Conservation (phyloP, 176 grass and related monocot genomes). For the Zoysia pacifica region DNA sequence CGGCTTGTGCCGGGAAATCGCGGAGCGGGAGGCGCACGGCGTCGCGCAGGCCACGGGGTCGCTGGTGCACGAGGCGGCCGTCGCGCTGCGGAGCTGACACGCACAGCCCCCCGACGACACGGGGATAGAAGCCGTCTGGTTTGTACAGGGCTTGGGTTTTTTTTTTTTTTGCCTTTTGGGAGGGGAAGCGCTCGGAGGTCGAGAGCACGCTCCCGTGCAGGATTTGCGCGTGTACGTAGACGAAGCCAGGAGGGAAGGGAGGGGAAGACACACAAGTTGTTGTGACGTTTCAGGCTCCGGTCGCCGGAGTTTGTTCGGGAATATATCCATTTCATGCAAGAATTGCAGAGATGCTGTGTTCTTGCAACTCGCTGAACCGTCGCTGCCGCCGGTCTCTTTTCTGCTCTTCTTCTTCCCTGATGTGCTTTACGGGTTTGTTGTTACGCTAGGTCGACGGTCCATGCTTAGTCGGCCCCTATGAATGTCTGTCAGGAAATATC, state of each 20-base stretch:
- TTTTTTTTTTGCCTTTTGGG: neutral
- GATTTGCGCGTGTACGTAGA: neutral
- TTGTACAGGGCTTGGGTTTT: neutral
- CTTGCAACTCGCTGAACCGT: constrained; percentile 13
- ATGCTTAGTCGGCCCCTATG: constrained; percentile 14
- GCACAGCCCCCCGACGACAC: neutral
- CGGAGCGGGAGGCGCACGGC: constrained; percentile 47
- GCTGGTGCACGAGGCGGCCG: constrained; percentile 53
- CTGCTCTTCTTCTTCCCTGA: neutral
- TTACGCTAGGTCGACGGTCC: neutral
- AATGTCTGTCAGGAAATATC: neutral
- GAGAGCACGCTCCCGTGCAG: constrained; percentile 4
- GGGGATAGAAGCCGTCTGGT: neutral
- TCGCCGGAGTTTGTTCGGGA: constrained; percentile 11
- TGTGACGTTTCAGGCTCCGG: constrained; percentile 27
- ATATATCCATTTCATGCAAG: constrained; percentile 31
- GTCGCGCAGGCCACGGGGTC: constrained; percentile 55
- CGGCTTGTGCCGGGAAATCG: constrained; percentile 32
- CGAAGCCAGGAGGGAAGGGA: neutral
- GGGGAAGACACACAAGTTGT: constrained; percentile 17
- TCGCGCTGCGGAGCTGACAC: constrained; percentile 51
- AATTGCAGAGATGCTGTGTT: constrained; percentile 9
- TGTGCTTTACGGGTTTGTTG: neutral
- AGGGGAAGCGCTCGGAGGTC: constrained; percentile 4
- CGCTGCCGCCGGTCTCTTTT: neutral